Evolutionary conservation across 2,329 filamentous ascomycete species (phyloP).

Genomic region (Microsporum audouinii): DNA sequence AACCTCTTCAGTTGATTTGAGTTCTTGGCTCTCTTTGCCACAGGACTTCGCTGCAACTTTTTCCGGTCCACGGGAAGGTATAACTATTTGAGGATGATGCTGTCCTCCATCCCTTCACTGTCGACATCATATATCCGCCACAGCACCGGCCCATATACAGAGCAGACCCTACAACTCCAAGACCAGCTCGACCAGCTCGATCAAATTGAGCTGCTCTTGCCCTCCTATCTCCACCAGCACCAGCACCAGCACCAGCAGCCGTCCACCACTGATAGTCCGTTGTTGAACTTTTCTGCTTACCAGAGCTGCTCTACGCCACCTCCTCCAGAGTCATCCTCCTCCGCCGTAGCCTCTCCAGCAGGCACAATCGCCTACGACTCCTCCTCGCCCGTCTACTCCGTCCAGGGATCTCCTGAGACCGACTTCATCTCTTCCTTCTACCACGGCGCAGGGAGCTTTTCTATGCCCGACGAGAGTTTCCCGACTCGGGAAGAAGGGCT

Average conservation of each 20-base stretch:
- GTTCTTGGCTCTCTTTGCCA: neutral
- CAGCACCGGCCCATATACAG: neutral
- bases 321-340: conserved; percentile 4
- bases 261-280: neutral
- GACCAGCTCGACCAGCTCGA: neutral
- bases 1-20: neutral
- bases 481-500: conserved; percentile 19
- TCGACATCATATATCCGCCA: conserved; percentile 3
- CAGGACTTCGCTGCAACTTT: conserved; percentile 1
- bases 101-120: conserved; percentile 3
- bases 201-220: neutral
- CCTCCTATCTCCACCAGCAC: neutral
- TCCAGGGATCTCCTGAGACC: conserved; percentile 13
- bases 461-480: conserved; percentile 13
- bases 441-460: conserved; percentile 8
- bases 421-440: conserved; percentile 12
- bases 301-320: conserved; percentile 6
- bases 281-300: neutral
- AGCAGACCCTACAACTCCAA: neutral
- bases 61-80: neutral
- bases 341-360: conserved; percentile 10
- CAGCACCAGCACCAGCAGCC: neutral
- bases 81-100: neutral
- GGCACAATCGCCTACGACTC: conserved; percentile 8
- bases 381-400: conserved; percentile 12